These are phyloP conservation scores for Neurospora sp. DNA, from an alignment of 495 filamentous ascomycete genomes.

Conservation along the genomic window DNA sequence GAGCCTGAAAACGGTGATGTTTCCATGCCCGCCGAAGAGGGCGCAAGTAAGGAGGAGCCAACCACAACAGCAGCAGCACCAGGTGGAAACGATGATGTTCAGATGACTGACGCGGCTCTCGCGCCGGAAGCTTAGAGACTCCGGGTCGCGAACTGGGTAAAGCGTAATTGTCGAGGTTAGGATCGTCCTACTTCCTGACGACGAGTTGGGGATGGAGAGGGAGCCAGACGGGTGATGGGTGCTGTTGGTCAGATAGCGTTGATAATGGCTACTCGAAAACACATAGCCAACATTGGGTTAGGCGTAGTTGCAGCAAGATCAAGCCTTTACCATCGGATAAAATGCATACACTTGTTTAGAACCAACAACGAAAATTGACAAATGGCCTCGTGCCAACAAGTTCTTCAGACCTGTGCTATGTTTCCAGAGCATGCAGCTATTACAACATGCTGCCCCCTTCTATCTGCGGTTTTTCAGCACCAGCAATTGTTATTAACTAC, in stretches of 20 bases:
- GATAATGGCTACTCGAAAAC: neutral
- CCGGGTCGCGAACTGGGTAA: neutral
- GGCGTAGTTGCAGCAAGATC: conserved; percentile 34
- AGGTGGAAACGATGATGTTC: neutral
- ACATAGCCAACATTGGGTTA: neutral
- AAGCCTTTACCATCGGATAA: conserved; percentile 13
- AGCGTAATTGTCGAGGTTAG: neutral
- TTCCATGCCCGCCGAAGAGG: neutral
- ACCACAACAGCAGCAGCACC: neutral
- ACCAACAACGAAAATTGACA: neutral
- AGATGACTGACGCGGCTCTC: neutral
- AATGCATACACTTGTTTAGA: neutral
- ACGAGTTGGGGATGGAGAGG: neutral
- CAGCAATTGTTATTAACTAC: no score
- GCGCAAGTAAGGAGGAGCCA: neutral
- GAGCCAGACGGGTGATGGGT: neutral
- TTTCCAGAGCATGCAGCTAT: neutral
- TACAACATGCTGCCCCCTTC: neutral
- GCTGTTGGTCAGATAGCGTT: neutral
- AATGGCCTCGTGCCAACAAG: neutral
- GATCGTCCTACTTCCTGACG: neutral
- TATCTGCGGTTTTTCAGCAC: no score
- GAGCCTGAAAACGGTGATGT: neutral
- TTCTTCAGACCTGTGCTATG: neutral
- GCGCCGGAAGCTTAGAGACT: neutral